These are phyloP conservation scores for Alternaria dauci DNA, from an alignment of 2,329 filamentous ascomycete species.

Conservation along the genomic window DNA sequence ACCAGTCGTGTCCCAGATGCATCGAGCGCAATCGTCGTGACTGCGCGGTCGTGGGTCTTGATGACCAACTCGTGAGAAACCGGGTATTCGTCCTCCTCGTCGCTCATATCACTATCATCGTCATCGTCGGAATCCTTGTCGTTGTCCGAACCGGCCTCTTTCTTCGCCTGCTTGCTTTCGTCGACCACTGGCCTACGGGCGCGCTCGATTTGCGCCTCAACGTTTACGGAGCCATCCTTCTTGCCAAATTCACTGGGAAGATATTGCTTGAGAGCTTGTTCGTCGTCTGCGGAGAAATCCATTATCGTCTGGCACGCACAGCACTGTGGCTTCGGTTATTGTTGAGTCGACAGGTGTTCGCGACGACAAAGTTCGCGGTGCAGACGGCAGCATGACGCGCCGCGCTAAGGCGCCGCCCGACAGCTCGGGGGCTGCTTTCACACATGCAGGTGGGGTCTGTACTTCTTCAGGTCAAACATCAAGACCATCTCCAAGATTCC, in stretches of 20 bases:
- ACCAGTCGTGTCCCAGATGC: constrained; percentile 83
- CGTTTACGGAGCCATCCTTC: constrained; percentile 74
- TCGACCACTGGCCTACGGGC: constrained; percentile 69
- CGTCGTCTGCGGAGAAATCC: constrained; percentile 51
- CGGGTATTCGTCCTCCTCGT: constrained; percentile 85
- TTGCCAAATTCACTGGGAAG: constrained; percentile 88
- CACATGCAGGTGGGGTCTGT: not conserved
- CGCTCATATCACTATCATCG: constrained; percentile 66
- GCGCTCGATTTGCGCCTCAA: constrained; percentile 81
- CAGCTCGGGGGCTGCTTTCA: constrained; percentile 5
- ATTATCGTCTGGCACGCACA: constrained; percentile 22
- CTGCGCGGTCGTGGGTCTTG: constrained; percentile 88
- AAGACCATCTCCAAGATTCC: not conserved
- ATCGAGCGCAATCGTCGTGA: constrained; percentile 86
- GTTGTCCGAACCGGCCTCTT: constrained; percentile 42
- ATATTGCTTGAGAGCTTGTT: constrained; percentile 78
- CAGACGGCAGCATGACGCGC: constrained; percentile 23
- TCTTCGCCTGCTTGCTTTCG: constrained; percentile 39
- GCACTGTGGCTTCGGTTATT: constrained; percentile 11
- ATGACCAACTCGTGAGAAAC: constrained; percentile 91
- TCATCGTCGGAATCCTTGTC: constrained; percentile 53
- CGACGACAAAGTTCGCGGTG: constrained; percentile 9
- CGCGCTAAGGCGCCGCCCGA: constrained; percentile 10
- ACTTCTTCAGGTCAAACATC: not conserved
- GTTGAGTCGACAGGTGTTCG: not conserved